Conservation (phyloP, 2,329 filamentous ascomycete genomes). For the Sarocladium strictum region DNA sequence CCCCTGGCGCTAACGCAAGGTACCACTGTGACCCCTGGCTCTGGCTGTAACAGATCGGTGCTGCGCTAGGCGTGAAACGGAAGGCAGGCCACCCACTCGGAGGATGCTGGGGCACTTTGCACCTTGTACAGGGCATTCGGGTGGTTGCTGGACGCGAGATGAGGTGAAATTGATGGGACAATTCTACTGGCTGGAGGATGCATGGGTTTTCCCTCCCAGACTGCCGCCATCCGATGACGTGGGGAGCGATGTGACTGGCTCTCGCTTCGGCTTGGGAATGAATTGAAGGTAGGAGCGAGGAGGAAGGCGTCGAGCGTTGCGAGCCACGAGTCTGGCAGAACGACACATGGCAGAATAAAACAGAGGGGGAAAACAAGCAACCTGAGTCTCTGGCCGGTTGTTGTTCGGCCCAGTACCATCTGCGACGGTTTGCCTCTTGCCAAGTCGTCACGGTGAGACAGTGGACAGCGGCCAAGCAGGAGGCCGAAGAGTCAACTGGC, state of each 20-base stretch:
- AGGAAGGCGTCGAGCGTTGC: background rate
- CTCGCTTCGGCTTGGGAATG: too few species aligned
- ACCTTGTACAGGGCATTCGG: too few species aligned
- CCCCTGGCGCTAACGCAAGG: conserved; percentile 10
- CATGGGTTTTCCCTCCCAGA: background rate
- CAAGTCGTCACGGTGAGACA: conserved; percentile 9
- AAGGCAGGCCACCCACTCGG: background rate
- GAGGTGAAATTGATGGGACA: background rate
- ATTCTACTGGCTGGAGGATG: background rate
- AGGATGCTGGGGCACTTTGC: background rate
- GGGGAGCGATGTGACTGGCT: background rate
- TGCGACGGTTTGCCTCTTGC: background rate
- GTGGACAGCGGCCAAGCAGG: conserved; percentile 3
- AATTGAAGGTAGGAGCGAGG: background rate
- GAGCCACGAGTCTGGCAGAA: too few species aligned
- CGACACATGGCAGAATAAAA: too few species aligned
- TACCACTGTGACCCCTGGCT: conserved; percentile 1
- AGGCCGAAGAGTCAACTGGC: conserved; percentile 1
- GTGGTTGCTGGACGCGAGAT: background rate
- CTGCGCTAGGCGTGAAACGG: background rate
- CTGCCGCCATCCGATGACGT: background rate
- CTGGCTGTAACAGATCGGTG: conserved; percentile 2
- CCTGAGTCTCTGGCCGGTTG: too few species aligned
- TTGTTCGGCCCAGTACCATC: too few species aligned
- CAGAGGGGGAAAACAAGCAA: background rate